Evolutionary conservation across 2,329 filamentous ascomycete genomes (phyloP), one percentile per base, ranked within the genome.

Genomic region (Penicillium sclerotiorum): DNA sequence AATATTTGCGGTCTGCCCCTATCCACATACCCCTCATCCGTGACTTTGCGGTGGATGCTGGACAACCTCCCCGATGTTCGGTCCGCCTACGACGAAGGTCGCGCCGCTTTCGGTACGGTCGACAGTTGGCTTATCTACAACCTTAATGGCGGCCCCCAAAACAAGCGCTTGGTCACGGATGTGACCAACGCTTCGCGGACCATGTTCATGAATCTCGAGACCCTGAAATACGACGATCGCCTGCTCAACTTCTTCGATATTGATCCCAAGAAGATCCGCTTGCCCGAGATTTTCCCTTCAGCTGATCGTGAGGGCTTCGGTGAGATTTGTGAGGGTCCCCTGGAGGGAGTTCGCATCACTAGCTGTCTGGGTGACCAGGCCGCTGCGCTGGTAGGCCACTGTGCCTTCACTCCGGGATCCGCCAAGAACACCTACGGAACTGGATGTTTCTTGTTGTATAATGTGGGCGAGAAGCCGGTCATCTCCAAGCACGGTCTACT

Each of bases 391-490:
- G 89, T 95, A 17, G 90, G 90, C 39, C 90, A 95, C 70, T 88
- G 88, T 67, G 90, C 88, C 12, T 95, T 95, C 73, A 81, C 79
- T 3, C 86, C 89, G 1, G 91, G 91, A 44, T 83, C 85, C 61
- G 91, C 90, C 37, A 95, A 95, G 78, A 95, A 94, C 72, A 95
- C 90, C 0, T 95, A 95, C 67, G 90, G 90, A 23, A 95, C 90
- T 0, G 90, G 90, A 20, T 94, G 89, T 68, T 95, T 95, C 76
- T 77, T 95, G 52, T 79, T 95, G 5, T 95, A 94, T 76, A 95
- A 95, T 64, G 88, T 95, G 35, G 91, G 91, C 44, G 80, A 85
- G 27, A 86, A 89, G 69, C 90, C 90, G 6, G 90, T 95, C 45
- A 87, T 95, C 50, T 95, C 90, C 13, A 86, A 81, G 50, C 86